phyloP scores from a whole-genome alignment of 2,329 filamentous ascomycete species.

The Aspergillus bombycis region DNA sequence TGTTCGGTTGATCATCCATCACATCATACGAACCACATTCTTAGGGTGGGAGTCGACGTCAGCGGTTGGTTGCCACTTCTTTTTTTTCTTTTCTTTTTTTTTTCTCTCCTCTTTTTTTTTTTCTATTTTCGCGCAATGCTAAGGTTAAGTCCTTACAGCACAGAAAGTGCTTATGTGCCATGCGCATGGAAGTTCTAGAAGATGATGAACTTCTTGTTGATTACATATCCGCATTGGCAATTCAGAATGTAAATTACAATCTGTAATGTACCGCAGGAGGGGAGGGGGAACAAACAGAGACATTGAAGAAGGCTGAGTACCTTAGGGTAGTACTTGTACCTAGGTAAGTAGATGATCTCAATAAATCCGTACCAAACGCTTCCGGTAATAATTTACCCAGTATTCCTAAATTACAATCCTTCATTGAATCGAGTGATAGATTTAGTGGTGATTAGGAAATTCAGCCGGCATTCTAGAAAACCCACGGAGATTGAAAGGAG shows the following conservation, averaged over 20 bases:
- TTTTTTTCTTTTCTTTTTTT: not conserved
- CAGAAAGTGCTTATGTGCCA: slow-evolving; percentile 2
- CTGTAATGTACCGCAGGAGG: not conserved
- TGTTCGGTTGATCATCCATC: slow-evolving; percentile 3
- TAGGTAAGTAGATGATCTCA: slow-evolving; percentile 1
- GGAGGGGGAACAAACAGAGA: not conserved
- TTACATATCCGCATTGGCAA: not conserved
- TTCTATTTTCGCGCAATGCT: not conserved
- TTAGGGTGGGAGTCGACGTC: slow-evolving; percentile 9
- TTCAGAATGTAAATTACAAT: not conserved
- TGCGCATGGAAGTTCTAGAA: slow-evolving; percentile 18
- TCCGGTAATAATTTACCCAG: not conserved
- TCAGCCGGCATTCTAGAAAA: slow-evolving; percentile 22
- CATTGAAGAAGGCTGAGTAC: not conserved
- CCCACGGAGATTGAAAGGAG: slow-evolving; percentile 13
- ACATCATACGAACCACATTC: slow-evolving; percentile 14
- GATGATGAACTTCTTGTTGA: not conserved
- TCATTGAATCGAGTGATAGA: not conserved
- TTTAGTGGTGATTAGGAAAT: slow-evolving; percentile 6
- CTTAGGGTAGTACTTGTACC: not conserved
- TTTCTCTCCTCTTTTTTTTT: too few relatives aligned
- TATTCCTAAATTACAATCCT: slow-evolving; percentile 1
- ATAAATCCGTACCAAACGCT: not conserved
- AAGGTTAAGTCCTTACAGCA: not conserved
- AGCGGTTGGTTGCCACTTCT: slow-evolving; percentile 14